A percentile compares a stretch with the other conserved stretches of the same genome.
phyloP scores from a whole-genome alignment of 805 yeast species.

The Isabelozyma heimii region DNA sequence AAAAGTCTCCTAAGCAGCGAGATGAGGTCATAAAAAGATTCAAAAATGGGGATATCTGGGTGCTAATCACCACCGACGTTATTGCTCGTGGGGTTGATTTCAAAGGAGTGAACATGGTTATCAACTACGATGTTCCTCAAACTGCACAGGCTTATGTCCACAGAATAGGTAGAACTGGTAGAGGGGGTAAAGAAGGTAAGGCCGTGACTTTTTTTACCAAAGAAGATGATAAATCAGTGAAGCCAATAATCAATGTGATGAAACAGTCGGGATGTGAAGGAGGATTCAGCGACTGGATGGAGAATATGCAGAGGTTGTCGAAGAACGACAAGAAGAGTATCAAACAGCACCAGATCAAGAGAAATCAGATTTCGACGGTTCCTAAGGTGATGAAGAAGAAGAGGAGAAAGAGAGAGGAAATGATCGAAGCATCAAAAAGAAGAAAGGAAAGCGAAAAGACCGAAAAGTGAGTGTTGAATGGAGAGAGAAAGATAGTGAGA shows the following conservation, averaged over 20 bases:
- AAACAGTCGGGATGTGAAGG: constrained; percentile 76
- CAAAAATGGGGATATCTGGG: constrained; percentile 92
- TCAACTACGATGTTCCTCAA: constrained; percentile 95
- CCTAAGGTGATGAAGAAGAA: constrained; percentile 66
- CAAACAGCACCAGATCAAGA: constrained; percentile 55
- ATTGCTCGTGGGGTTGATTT: constrained; percentile 96
- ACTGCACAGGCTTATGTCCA: constrained; percentile 94
- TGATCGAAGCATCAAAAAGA: constrained; percentile 74
- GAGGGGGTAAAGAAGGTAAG: constrained; percentile 83
- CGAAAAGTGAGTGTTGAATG: neutral
- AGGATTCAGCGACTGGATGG: constrained; percentile 80
- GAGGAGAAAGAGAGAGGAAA: constrained; percentile 59
- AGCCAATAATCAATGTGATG: constrained; percentile 91
- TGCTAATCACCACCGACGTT: constrained; percentile 93
- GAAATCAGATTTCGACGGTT: constrained; percentile 82
- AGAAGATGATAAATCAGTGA: constrained; percentile 73
- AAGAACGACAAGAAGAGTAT: constrained; percentile 60
- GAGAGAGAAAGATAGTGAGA: neutral
- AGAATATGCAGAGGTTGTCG: constrained; percentile 60
- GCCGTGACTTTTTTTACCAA: constrained; percentile 94
- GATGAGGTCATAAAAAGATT: constrained; percentile 80
- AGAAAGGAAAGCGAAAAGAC: constrained; percentile 35
- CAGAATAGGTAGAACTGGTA: constrained; percentile 97
- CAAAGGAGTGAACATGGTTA: constrained; percentile 90
- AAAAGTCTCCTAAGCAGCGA: constrained; percentile 85